Percentiles rank a stretch among this genome's conserved stretches.
phyloP scores from a whole-genome alignment of 148 eudicot genomes.

The Silene conica region DNA sequence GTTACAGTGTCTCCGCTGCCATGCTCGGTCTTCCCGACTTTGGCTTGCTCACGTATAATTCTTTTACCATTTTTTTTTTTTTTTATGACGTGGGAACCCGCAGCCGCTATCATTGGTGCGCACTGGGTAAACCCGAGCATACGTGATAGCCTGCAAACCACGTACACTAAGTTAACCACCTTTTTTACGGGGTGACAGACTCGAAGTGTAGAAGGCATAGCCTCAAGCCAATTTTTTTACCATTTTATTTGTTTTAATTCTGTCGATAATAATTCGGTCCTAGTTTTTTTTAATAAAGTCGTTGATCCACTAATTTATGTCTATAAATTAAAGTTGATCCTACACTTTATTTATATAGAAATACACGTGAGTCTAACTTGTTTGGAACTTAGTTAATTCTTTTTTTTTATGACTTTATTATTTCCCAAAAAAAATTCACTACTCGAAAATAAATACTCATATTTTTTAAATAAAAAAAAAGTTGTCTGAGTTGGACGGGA shows the following conservation, averaged over 20 bases:
- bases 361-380: background rate
- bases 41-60: conserved; percentile 30
- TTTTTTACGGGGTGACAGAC: too few relatives aligned
- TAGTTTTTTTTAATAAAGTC: background rate
- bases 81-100: too few relatives aligned
- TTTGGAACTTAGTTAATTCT: background rate
- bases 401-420: too few relatives aligned
- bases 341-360: background rate
- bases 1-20: conserved; percentile 31
- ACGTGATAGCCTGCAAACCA: too few relatives aligned
- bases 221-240: background rate
- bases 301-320: background rate
- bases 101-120: too few relatives aligned
- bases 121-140: too few relatives aligned
- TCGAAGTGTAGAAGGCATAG: too few relatives aligned
- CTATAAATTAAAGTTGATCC: background rate
- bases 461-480: too few relatives aligned
- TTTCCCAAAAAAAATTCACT: too few relatives aligned
- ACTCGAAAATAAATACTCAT: too few relatives aligned
- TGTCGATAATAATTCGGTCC: background rate
- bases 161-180: too few relatives aligned
- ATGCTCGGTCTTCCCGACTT: conserved; percentile 31
- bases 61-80: background rate
- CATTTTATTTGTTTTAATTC: background rate
- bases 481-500: too few relatives aligned